Evolutionary conservation across 1,284 basidiomycete species (phyloP).

Genomic region (Leccinum subrobustum): DNA sequence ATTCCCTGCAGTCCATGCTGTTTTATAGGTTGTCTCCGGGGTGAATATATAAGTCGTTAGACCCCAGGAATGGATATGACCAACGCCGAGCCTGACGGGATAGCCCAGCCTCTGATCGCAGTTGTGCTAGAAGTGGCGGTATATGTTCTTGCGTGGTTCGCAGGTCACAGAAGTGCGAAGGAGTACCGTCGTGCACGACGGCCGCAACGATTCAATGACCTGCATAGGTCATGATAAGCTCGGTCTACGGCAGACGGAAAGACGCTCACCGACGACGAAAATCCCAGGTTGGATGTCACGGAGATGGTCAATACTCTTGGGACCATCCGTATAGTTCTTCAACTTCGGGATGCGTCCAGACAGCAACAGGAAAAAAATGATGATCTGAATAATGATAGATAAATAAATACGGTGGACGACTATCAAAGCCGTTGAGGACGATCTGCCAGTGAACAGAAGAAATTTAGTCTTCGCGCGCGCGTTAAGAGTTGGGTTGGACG

Average conservation of each 20-base stretch:
- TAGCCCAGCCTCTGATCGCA: not conserved
- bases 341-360: not conserved
- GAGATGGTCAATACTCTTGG: not conserved
- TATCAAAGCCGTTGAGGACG: constrained; percentile 9
- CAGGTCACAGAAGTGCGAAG: not conserved
- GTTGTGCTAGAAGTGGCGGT: not conserved
- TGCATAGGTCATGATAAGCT: constrained; percentile 16
- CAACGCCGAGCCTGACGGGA: not conserved
- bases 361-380: constrained; percentile 1
- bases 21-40: constrained; percentile 3
- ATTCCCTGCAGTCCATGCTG: constrained; percentile 21
- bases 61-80: not conserved
- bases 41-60: not conserved
- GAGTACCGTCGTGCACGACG: constrained; percentile 64
- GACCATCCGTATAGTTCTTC: not conserved
- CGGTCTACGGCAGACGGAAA: not conserved
- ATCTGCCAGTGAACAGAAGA: not conserved
- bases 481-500: not conserved
- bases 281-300: constrained; percentile 1
- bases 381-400: constrained; percentile 12
- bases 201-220: constrained; percentile 88
- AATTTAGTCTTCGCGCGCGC: constrained; percentile 4
- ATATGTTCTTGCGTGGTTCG: not conserved
- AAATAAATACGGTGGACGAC: constrained; percentile 1
- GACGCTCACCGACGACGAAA: constrained; percentile 33